Base-by-base conservation (phyloP, 2,329 filamentous ascomycete species). In the Ciborinia camelliae region DNA sequence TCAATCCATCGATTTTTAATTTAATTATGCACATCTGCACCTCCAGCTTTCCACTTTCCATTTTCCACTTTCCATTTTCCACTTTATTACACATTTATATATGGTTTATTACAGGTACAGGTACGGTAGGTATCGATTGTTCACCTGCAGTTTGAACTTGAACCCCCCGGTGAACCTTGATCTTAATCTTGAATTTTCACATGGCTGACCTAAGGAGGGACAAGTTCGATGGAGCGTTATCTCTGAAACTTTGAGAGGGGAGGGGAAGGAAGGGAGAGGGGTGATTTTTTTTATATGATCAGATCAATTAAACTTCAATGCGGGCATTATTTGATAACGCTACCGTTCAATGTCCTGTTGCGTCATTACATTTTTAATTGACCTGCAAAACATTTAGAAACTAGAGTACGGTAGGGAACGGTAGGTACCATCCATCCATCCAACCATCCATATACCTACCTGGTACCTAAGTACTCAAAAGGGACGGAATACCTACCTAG, bases 251-350 rank as follows among this genome's bases (percentile, higher is more conserved):
- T 62, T 53, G 45, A n/a, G n/a, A n/a, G n/a, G n/a, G n/a, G n/a
- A n/a, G n/a, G n/a, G n/a, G n/a, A n/a, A n/a, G n/a, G n/a, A n/a
- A n/a, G n/a, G n/a, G n/a, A n/a, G 48, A 48, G 50, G 59, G 59
- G 59, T 39, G 53, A 53, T 35, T 45, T 12, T 51, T 51, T 41
- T 20, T n/a, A n/a, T 9, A 62, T 62, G 59, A 58, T 63, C 52
- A 58, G 62, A 63, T 63, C 62, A 63, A 58, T 28, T 58, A 41
- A 23, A 57, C 50, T 58, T 37, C 52, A 58, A 58, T 63, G 62
- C n/a, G n/a, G n/a, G n/a, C 62, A 37, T 45, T n/a, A 5, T 10
- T 14, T n/a, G 37, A 63, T 50, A 63, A 63, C 61, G 61, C 58
- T n/a, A n/a, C n/a, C n/a, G n/a, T n/a, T n/a, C n/a, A n/a, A n/a